phyloP scores from a whole-genome alignment of 2,329 filamentous ascomycete genomes.

The Fusarium incarnatum region DNA sequence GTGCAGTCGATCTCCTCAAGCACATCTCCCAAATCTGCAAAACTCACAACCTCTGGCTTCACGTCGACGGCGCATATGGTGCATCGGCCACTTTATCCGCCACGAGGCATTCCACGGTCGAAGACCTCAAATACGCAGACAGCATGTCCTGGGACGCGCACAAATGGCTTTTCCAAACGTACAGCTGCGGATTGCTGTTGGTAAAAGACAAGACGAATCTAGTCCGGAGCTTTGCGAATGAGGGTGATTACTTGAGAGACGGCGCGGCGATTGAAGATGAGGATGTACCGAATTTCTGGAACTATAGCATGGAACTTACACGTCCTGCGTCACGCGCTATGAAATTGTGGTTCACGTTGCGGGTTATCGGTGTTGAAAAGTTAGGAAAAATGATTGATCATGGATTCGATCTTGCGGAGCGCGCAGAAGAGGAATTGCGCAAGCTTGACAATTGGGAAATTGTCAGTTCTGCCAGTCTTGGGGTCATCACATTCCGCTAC shows the following conservation, averaged over 20 bases:
- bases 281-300: slow-evolving; percentile 46
- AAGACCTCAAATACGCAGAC: slow-evolving; percentile 33
- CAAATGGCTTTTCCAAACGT: slow-evolving; percentile 46
- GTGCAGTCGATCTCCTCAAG: slow-evolving; percentile 12
- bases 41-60: slow-evolving; percentile 36
- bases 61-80: slow-evolving; percentile 44
- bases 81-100: slow-evolving; percentile 39
- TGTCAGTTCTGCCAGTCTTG: slow-evolving; percentile 38
- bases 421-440: slow-evolving; percentile 33
- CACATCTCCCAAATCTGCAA: slow-evolving; percentile 16
- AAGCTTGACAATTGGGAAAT: slow-evolving; percentile 40
- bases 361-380: slow-evolving; percentile 37
- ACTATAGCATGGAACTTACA: slow-evolving; percentile 44
- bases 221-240: slow-evolving; percentile 40
- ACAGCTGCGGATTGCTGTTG: slow-evolving; percentile 41
- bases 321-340: slow-evolving; percentile 38
- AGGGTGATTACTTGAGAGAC: slow-evolving; percentile 43
- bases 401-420: slow-evolving; percentile 38
- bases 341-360: slow-evolving; percentile 46
- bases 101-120: slow-evolving; percentile 12
- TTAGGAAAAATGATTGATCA: slow-evolving; percentile 44
- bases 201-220: slow-evolving; percentile 37
- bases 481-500: slow-evolving; percentile 41
- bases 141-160: slow-evolving; percentile 47
- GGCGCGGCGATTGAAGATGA: slow-evolving; percentile 40